phyloP scores from a whole-genome alignment of 225 moss, liverwort and hornwort species.

The Sphagnum contortum region DNA sequence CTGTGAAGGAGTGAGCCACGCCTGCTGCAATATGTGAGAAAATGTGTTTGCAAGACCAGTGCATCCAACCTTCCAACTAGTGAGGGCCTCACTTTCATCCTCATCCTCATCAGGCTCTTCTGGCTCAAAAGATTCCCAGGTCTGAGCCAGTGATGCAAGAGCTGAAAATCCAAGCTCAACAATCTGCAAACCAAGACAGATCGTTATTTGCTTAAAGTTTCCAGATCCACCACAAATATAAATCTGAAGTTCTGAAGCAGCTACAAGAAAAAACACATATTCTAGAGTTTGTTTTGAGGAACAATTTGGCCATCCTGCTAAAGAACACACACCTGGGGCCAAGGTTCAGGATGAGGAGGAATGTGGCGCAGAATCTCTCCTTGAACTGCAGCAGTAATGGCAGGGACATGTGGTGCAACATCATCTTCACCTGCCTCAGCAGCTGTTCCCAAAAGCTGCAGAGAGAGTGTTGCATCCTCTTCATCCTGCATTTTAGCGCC shows the following conservation, averaged over 20 bases:
- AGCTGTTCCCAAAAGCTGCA: slow-evolving; percentile 81
- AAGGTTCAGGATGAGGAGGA: slow-evolving; percentile 93
- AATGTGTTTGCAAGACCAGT: slow-evolving; percentile 52
- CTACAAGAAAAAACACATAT: no score
- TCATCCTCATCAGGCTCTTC: slow-evolving; percentile 88
- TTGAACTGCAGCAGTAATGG: slow-evolving; percentile 77
- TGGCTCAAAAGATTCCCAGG: slow-evolving; percentile 46
- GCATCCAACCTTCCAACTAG: slow-evolving; percentile 71
- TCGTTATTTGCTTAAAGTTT: no score
- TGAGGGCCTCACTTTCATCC: slow-evolving; percentile 45
- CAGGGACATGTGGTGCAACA: slow-evolving; percentile 84
- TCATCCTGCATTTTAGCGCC: slow-evolving; percentile 74
- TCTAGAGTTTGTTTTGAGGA: no score
- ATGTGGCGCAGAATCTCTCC: slow-evolving; percentile 68
- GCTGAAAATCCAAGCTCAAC: slow-evolving; percentile 90
- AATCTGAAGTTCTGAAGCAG: no score
- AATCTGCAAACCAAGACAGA: slow-evolving; percentile 32
- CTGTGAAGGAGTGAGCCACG: slow-evolving; percentile 61
- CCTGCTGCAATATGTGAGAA: slow-evolving; percentile 70
- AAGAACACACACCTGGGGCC: slow-evolving; percentile 67
- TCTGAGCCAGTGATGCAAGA: slow-evolving; percentile 74
- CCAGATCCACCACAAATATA: no score
- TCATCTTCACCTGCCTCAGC: slow-evolving; percentile 96
- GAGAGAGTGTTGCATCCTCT: slow-evolving; percentile 73
- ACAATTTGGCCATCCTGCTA: no score